phyloP scores from a whole-genome alignment of 169 alveolate genomes.

The Eimeria acervulina region DNA sequence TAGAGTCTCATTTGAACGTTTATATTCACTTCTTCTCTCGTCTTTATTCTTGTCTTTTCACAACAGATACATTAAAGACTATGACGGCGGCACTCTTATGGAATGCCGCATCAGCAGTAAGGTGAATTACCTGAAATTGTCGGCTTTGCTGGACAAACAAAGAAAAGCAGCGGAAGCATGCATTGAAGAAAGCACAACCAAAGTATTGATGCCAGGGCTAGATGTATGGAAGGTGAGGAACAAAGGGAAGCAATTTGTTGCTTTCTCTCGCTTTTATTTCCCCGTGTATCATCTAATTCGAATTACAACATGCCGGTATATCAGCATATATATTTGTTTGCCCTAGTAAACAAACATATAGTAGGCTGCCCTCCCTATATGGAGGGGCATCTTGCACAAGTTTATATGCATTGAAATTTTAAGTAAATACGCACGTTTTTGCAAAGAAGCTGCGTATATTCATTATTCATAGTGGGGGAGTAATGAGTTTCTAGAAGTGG shows the following conservation, averaged over 20 bases:
- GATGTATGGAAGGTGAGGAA: conserved; percentile 86
- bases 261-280: background rate
- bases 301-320: background rate
- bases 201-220: conserved; percentile 92
- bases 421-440: too few species aligned
- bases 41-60: background rate
- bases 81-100: conserved; percentile 99
- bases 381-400: too few species aligned
- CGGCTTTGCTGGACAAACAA: conserved; percentile 95
- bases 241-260: background rate
- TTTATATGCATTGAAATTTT: too few species aligned
- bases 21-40: too few species aligned
- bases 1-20: background rate
- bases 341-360: too few species aligned
- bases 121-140: conserved; percentile 95
- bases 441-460: background rate
- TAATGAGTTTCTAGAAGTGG: background rate
- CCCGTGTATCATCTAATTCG: background rate
- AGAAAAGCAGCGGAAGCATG: conserved; percentile 92
- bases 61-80: conserved; percentile 96
- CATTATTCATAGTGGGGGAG: background rate
- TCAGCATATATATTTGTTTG: background rate
- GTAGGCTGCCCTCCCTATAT: too few species aligned
- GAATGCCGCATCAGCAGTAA: conserved; percentile 97
- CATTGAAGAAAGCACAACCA: conserved; percentile 92